Conservation (phyloP, 2,329 filamentous ascomycete genomes). For the Cladosporium austrohemisphaericum region DNA sequence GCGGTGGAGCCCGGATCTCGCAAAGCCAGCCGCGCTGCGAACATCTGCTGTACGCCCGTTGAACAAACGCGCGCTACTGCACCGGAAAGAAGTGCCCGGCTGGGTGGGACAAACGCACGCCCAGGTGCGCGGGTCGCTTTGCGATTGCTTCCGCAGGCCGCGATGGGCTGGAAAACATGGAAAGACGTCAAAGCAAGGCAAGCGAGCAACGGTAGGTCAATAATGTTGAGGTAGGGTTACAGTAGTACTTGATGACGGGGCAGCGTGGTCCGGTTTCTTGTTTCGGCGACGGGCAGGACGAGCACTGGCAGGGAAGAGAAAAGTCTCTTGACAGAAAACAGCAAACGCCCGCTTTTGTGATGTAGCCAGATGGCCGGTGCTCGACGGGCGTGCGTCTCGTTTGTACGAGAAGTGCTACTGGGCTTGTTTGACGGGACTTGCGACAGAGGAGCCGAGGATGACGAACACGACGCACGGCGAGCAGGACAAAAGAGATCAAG, state of each 20-base stretch:
- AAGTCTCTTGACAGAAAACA: not conserved
- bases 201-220: not conserved
- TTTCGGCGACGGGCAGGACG: slow-evolving; percentile 3
- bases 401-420: slow-evolving; percentile 5
- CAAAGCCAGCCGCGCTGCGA: slow-evolving; percentile 7
- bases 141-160: slow-evolving; percentile 8
- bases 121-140: slow-evolving; percentile 13
- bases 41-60: slow-evolving; percentile 14
- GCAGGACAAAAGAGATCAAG: not conserved
- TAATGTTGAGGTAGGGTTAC: not conserved
- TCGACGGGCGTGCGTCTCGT: slow-evolving; percentile 2
- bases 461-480: not conserved
- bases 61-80: slow-evolving; percentile 13
- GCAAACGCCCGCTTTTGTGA: slow-evolving; percentile 10
- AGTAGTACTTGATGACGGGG: not conserved
- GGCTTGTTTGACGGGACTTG: not conserved
- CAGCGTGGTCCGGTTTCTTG: not conserved
- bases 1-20: slow-evolving; percentile 7
- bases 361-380: slow-evolving; percentile 5
- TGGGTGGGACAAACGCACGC: slow-evolving; percentile 10
- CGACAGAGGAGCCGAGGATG: not conserved
- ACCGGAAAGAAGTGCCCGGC: not conserved
- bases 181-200: slow-evolving; percentile 7
- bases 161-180: slow-evolving; percentile 5
- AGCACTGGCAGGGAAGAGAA: not conserved